Evolutionary conservation across 805 yeast species (phyloP).

Genomic region (Kodamaea restingae): DNA sequence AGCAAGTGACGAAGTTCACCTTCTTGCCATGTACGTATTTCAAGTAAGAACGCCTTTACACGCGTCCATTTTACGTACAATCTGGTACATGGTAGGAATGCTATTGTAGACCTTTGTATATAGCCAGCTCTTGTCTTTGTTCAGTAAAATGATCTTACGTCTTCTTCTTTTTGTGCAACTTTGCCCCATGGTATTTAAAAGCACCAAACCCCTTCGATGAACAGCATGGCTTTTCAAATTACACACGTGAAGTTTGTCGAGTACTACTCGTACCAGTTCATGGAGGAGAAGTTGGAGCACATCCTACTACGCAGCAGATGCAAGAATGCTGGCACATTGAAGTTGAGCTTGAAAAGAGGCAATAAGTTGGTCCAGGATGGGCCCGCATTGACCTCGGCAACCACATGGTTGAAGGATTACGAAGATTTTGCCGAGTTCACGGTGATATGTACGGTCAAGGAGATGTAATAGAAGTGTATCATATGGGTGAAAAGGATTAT

Average conservation of each 20-base stretch:
- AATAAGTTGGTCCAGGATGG: constrained; percentile 7
- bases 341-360: constrained; percentile 5
- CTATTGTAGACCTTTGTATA: too few species aligned
- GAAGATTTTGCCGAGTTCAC: constrained; percentile 9
- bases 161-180: not conserved
- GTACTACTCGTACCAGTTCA: constrained; percentile 8
- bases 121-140: not conserved
- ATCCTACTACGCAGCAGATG: constrained; percentile 5
- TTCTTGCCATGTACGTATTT: too few species aligned
- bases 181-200: not conserved
- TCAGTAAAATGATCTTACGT: not conserved
- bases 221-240: constrained; percentile 6
- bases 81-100: too few species aligned
- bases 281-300: constrained; percentile 8
- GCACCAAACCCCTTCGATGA: not conserved
- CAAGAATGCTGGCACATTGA: constrained; percentile 3
- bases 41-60: too few species aligned
- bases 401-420: constrained; percentile 7
- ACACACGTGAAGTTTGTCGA: constrained; percentile 7
- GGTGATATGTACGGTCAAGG: constrained; percentile 5
- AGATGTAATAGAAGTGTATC: constrained; percentile 3
- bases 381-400: not conserved
- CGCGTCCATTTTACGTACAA: too few species aligned
- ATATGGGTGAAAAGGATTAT: not conserved
- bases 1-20: too few species aligned